Base-by-base conservation (phyloP, 129 eudicot genomes). In the Scalesia atractyloides region DNA sequence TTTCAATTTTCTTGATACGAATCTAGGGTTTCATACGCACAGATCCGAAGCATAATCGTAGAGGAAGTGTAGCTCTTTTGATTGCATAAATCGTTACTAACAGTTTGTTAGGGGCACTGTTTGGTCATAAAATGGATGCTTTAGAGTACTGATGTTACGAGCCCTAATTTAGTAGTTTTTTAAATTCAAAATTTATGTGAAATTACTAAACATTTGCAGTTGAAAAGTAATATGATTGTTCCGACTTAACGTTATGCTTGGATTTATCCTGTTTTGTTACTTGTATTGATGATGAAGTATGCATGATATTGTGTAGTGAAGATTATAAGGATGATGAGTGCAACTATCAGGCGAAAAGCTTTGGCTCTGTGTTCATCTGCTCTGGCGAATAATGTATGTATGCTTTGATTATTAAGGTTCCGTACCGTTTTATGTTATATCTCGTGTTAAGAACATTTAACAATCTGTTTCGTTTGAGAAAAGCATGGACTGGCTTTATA, bases 281-380 rank as follows among this genome's bases (percentile, higher is more conserved):
- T 72, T 44, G 46, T 72, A 46, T 24, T 44, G 30, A 15, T 59
- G 69, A 34, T 67, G 58, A 4, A 19, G 34, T 26, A 2, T 67
- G 68, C 30, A 17, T 76, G 20, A 4, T 65, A 1, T 76, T 57
- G 36, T 68, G 69, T 41, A 77, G 80, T 49, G 80, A 76, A 57
- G 64, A 60, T 70, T 48, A 15, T 34, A 76, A 76, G 56, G 81
- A 77, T 77, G 81, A 69, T 77, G 81, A 69, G 76, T 51, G 69
- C 57, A 69, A 61, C 33, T 17, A 77, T 77, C 71, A 77, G 76
- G 81, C 56, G 81, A 64, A 77, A 77, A 34, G 76, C 64, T 60
- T 69, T 77, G 63, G 41, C 76, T 69, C 76, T 69, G 20, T 77
- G 76, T 68, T 77, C 81, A 49, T 59, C 59, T 77, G 71, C 81